These are phyloP conservation scores for Leptodontidium sp. DNA, from an alignment of 2,329 filamentous ascomycete species.

Conservation along the genomic window DNA sequence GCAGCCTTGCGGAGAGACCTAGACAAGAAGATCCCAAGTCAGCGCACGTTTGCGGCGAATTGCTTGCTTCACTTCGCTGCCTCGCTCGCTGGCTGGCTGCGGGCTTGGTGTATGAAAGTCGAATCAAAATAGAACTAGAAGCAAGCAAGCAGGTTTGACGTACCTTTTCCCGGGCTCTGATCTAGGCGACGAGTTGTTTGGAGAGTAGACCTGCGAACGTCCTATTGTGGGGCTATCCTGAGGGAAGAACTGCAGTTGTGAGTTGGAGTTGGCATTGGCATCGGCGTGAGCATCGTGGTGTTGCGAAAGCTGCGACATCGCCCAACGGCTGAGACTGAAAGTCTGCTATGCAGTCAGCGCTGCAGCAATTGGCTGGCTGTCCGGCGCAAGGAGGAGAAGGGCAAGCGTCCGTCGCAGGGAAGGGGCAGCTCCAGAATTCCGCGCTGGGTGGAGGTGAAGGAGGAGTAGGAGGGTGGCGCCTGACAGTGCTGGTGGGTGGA, in stretches of 20 bases:
- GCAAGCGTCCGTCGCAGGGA: constrained; percentile 10
- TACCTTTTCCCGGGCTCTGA: constrained; percentile 43
- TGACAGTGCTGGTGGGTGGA: constrained; percentile 32
- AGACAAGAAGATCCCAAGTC: constrained; percentile 30
- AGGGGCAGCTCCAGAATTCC: constrained; percentile 22
- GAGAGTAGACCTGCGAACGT: constrained; percentile 37
- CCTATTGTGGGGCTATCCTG: constrained; percentile 44
- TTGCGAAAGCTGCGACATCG: constrained; percentile 47
- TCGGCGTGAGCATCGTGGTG: constrained; percentile 43
- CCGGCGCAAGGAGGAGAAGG: constrained; percentile 14
- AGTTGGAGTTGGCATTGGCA: constrained; percentile 19
- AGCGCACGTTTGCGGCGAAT: constrained; percentile 35
- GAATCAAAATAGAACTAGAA: constrained; percentile 17
- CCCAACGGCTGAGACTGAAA: constrained; percentile 41
- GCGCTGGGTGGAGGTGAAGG: not conserved
- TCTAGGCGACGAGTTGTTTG: constrained; percentile 39
- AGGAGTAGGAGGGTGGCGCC: not conserved
- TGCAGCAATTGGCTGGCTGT: constrained; percentile 28
- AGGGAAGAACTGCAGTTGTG: constrained; percentile 38
- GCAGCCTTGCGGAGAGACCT: constrained; percentile 47
- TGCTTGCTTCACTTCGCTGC: constrained; percentile 9
- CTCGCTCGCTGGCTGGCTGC: not conserved
- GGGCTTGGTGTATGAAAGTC: not conserved
- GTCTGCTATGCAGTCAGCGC: constrained; percentile 16
- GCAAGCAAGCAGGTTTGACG: constrained; percentile 22